Conservation (phyloP, 2,329 filamentous ascomycete species). For the Pestalotiopsis sp. region DNA sequence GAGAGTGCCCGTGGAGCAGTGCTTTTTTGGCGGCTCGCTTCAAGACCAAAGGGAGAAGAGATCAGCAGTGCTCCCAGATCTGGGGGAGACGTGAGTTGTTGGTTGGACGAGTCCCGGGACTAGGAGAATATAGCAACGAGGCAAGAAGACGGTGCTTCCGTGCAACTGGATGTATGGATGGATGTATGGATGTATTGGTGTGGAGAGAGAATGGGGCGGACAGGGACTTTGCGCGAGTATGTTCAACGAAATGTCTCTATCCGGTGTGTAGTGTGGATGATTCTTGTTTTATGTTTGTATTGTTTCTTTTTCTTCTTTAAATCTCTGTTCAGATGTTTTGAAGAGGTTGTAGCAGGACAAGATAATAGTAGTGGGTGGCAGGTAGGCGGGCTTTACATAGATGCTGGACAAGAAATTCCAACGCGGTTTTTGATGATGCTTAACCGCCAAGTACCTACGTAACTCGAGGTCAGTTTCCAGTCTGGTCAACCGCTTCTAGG, state of each 20-base stretch:
- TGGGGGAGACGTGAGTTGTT: constrained; percentile 24
- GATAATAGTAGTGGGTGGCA: constrained; percentile 18
- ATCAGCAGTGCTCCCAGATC: constrained; percentile 37
- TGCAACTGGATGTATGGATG: neutral
- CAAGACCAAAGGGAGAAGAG: constrained; percentile 38
- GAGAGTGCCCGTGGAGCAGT: constrained; percentile 35
- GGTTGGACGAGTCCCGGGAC: constrained; percentile 18
- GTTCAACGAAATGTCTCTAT: neutral
- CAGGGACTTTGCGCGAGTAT: neutral
- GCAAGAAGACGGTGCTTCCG: neutral
- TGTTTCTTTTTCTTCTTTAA: neutral
- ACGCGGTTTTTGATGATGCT: constrained; percentile 24
- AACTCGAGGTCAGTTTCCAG: neutral
- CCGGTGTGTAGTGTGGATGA: neutral
- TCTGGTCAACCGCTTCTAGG: constrained; percentile 18
- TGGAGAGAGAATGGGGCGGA: neutral
- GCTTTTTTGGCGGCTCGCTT: constrained; percentile 34
- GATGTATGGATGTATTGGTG: neutral
- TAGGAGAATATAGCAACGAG: constrained; percentile 15
- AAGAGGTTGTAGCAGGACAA: constrained; percentile 18
- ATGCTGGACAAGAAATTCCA: constrained; percentile 15
- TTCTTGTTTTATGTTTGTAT: neutral
- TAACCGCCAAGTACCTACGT: constrained; percentile 22
- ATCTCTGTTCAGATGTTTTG: constrained; percentile 7
- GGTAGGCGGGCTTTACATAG: constrained; percentile 29